Evolutionary conservation across 176 grass and related monocot species (phyloP), one percentile per base, ranked within the genome.

Genomic region (Aegilops longissima): DNA sequence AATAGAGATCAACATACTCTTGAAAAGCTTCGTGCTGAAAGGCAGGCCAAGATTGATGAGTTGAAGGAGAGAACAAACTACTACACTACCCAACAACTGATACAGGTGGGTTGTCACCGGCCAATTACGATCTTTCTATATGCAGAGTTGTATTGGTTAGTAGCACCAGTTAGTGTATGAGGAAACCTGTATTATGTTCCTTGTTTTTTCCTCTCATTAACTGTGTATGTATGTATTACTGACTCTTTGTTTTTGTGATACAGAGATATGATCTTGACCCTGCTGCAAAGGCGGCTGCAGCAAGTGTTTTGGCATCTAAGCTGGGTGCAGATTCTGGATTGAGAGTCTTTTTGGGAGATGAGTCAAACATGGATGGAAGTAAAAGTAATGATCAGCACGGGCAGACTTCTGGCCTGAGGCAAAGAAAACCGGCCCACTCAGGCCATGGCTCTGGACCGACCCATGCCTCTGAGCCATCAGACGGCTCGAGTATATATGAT

Each of bases 211-310:
- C 11, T 30, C 10, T 3, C 6, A 17, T 18, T n/a, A n/a, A n/a
- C n/a, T 27, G 1, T 27, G 25, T 34, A 24, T 29, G 14, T 77
- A 30, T 70, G 12, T 88, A 20, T 65, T 67, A 76, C 39, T 85
- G 65, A 93, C 3, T 85, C 16, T 77, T 69, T 4, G 75, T 69
- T 31, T 64, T 90, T 2, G 2, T 83, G 21, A 72, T 66, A 34
- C 90, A 99, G 97, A 92, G 94, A 86, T 97, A 97, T 49, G 97
- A 99, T 83, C 86, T 94, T 64, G 97, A 99, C 89, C 97, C 94
- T 58, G 97, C 94, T 62, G 92, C 92, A 83, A 99, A 99, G 82
- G 92, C 90, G 8, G 94, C 97, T 5, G 97, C 97, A 18, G 92
- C 97, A 92, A 88, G 87, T 85, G 92, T 99, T 93, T 92, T 94